These are phyloP conservation scores for Haematococcus lacustris DNA, from an alignment of 139 green algal genomes.

Conservation along the genomic window DNA sequence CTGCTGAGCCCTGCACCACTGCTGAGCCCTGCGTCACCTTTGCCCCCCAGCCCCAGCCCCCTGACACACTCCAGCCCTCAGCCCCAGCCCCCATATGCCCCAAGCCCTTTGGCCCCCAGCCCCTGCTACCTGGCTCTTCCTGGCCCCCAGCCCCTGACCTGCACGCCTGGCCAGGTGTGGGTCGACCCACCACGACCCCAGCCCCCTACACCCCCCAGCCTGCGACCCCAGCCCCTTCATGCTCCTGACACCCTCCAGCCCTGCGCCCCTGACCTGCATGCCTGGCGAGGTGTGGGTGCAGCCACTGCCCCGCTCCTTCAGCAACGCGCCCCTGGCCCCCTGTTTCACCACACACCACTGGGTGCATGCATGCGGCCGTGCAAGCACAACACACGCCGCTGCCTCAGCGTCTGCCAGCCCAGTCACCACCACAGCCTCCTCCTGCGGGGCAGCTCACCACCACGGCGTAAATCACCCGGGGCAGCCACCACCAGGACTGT, in stretches of 20 bases:
- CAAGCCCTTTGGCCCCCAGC: neutral
- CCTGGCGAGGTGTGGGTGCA: neutral
- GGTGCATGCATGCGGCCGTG: conserved; percentile 32
- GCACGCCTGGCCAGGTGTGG: neutral
- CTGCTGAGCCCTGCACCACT: too few species aligned
- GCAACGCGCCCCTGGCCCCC: conserved; percentile 61
- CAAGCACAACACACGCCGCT: conserved; percentile 55
- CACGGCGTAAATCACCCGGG: neutral
- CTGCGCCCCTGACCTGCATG: neutral
- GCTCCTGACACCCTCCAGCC: neutral
- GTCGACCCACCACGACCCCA: neutral
- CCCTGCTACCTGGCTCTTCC: neutral
- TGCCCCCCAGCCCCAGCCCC: too few species aligned
- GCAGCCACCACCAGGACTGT: neutral
- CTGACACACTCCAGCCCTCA: neutral
- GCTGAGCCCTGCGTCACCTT: too few species aligned
- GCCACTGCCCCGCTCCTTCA: conserved; percentile 22
- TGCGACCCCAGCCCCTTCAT: too few species aligned
- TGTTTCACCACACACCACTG: conserved; percentile 81
- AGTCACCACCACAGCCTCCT: conserved; percentile 74
- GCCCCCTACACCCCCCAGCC: too few species aligned
- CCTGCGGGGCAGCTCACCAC: conserved; percentile 27
- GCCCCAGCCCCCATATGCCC: neutral
- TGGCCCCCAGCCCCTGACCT: neutral
- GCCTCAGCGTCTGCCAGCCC: conserved; percentile 47